These are phyloP conservation scores for Fereydounia khargensis DNA, from an alignment of 1,284 basidiomycete genomes.

Conservation along the genomic window DNA sequence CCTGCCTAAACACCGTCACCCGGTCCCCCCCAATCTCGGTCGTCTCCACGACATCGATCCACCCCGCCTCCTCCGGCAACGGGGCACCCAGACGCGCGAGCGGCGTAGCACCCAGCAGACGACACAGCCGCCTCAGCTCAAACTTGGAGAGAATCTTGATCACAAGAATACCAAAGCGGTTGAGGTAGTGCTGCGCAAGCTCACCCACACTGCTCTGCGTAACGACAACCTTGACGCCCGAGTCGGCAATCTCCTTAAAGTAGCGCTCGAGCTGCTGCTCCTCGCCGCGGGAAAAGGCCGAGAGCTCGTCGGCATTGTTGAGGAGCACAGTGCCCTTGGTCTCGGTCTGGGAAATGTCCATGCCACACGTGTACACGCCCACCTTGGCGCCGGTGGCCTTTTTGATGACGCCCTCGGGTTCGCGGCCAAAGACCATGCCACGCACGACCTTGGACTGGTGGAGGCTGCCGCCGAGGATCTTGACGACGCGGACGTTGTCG, in stretches of 20 bases:
- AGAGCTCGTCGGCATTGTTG: conserved; percentile 92
- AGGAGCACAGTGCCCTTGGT: conserved; percentile 98
- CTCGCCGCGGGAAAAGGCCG: conserved; percentile 85
- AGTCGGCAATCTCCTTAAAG: conserved; percentile 91
- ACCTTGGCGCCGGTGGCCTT: conserved; percentile 63
- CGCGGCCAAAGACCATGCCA: conserved; percentile 96
- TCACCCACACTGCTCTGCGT: conserved; percentile 91
- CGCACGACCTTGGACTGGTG: conserved; percentile 81
- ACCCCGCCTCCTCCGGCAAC: conserved; percentile 92
- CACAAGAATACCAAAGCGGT: conserved; percentile 88
- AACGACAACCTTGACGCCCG: conserved; percentile 89
- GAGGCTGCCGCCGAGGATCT: conserved; percentile 92
- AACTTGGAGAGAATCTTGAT: conserved; percentile 98
- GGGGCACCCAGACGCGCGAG: conserved; percentile 93
- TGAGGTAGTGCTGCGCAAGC: conserved; percentile 93
- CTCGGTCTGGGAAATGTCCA: conserved; percentile 94
- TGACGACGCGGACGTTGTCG: conserved; percentile 96
- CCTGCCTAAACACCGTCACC: conserved; percentile 90
- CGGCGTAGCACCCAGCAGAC: conserved; percentile 92
- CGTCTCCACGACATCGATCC: conserved; percentile 89
- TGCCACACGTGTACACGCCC: conserved; percentile 86
- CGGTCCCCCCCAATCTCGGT: conserved; percentile 96
- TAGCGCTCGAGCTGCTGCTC: conserved; percentile 64
- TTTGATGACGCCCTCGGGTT: conserved; percentile 81
- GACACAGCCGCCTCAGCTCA: conserved; percentile 87